Percentiles rank a stretch among this genome's conserved stretches.
Conservation (phyloP, 176 grass and related monocot genomes). For the Ensete ventricosum region DNA sequence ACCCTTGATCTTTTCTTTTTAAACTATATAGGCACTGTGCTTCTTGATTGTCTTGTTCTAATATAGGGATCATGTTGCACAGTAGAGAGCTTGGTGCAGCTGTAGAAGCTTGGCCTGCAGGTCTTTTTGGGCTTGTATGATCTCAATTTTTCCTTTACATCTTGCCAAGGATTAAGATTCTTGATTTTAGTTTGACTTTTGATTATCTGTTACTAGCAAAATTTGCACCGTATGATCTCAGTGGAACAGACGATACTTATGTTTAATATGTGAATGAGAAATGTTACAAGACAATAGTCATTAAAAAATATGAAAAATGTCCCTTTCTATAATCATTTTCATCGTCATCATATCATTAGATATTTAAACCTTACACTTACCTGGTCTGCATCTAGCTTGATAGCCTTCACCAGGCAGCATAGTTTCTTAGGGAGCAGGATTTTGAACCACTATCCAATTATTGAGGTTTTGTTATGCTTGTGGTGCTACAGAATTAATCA, state of each 20-base stretch:
- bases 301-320: too few species aligned
- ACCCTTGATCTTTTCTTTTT: neutral
- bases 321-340: too few species aligned
- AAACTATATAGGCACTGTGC: neutral
- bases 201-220: neutral
- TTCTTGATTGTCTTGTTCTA: slow-evolving; percentile 13
- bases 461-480: neutral
- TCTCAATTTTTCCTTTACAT: slow-evolving; percentile 30
- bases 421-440: neutral
- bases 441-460: neutral
- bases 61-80: slow-evolving; percentile 58
- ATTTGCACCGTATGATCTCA: neutral
- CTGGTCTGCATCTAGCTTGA: neutral
- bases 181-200: neutral
- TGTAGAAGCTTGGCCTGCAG: slow-evolving; percentile 74
- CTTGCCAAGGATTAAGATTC: slow-evolving; percentile 1
- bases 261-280: neutral
- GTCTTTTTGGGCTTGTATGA: slow-evolving; percentile 81
- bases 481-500: neutral
- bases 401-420: neutral
- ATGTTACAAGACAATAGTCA: too few species aligned
- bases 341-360: too few species aligned
- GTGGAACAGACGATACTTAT: neutral
- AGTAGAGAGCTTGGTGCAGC: slow-evolving; percentile 77
- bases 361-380: neutral